Percentiles rank a stretch among this genome's conserved stretches.
These are phyloP conservation scores for Adansonia gregorii DNA, from an alignment of 441 rosid genomes.

Conservation along the genomic window DNA sequence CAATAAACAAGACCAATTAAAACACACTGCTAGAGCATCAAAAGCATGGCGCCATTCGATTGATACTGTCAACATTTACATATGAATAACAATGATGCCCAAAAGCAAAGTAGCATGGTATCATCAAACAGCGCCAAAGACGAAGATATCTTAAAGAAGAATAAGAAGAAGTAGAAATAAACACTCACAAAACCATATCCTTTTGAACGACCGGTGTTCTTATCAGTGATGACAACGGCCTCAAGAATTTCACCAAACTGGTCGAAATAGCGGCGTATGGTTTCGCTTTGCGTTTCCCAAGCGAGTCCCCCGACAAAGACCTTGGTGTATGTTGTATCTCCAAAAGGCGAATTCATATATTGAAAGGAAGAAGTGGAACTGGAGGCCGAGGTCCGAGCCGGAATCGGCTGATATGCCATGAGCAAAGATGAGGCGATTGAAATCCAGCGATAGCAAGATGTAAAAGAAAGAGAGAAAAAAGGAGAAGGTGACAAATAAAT, in stretches of 20 bases:
- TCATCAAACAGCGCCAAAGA: constrained; percentile 25
- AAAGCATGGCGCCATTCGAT: neutral
- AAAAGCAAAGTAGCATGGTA: constrained; percentile 8
- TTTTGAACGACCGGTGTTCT: constrained; percentile 93
- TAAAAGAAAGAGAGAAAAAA: constrained; percentile 4
- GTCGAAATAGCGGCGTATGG: constrained; percentile 86
- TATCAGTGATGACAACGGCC: constrained; percentile 90
- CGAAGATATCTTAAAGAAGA: neutral
- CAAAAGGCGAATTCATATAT: constrained; percentile 79
- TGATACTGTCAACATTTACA: constrained; percentile 7
- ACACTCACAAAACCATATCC: constrained; percentile 90
- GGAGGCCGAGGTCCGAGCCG: constrained; percentile 60
- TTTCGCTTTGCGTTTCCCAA: constrained; percentile 93
- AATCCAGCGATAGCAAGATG: constrained; percentile 12
- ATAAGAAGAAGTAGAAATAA: constrained; percentile 19
- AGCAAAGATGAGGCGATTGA: constrained; percentile 27
- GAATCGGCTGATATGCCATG: constrained; percentile 80
- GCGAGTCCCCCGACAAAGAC: constrained; percentile 97
- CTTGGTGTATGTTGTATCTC: constrained; percentile 84
- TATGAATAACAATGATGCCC: constrained; percentile 3
- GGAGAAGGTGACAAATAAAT: neutral
- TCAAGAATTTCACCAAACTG: constrained; percentile 96
- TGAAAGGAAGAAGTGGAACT: constrained; percentile 64
- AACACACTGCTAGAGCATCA: constrained; percentile 9
- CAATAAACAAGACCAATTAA: constrained; percentile 11